Percentiles rank a stretch among this genome's conserved stretches.
Evolutionary conservation across 1,284 basidiomycete species (phyloP).

Genomic region (Puccinia coronata): DNA sequence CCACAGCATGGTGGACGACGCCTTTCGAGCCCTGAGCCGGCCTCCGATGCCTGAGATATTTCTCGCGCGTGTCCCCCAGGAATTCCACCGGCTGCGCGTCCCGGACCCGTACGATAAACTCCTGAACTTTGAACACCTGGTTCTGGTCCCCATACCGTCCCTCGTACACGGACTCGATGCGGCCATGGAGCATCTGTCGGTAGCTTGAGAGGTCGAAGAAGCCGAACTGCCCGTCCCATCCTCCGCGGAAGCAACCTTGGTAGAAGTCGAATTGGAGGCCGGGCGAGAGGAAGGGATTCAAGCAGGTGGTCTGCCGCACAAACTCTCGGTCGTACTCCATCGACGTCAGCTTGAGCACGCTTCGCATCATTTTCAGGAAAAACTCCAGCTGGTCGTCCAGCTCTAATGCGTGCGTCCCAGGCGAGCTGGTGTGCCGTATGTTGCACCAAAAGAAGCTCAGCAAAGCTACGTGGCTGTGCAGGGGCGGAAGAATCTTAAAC

Average conservation of each 20-base stretch:
- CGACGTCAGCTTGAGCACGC: constrained; percentile 51
- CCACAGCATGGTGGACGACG: neutral
- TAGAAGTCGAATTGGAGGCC: constrained; percentile 54
- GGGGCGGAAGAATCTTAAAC: constrained; percentile 20
- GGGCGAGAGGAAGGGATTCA: constrained; percentile 51
- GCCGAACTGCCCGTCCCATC: constrained; percentile 57
- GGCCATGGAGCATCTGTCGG: constrained; percentile 56
- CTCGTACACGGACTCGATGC: constrained; percentile 56
- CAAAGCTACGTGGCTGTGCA: constrained; percentile 29
- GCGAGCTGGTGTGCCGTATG: neutral
- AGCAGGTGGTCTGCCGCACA: constrained; percentile 53
- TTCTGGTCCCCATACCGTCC: constrained; percentile 58
- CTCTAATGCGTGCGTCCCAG: neutral
- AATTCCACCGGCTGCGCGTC: constrained; percentile 17
- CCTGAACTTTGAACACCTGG: constrained; percentile 57
- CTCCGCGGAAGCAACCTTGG: constrained; percentile 54
- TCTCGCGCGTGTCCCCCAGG: constrained; percentile 49
- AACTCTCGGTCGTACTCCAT: constrained; percentile 55
- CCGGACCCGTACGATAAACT: constrained; percentile 53
- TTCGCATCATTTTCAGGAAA: constrained; percentile 38
- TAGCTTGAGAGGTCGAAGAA: constrained; percentile 58
- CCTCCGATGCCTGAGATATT: constrained; percentile 47
- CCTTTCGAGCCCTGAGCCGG: neutral
- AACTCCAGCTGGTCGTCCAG: constrained; percentile 16
- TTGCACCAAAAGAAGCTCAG: constrained; percentile 38